Conservation (phyloP, 768 basidiomycete species). For the Cystobasidium tubakii region DNA sequence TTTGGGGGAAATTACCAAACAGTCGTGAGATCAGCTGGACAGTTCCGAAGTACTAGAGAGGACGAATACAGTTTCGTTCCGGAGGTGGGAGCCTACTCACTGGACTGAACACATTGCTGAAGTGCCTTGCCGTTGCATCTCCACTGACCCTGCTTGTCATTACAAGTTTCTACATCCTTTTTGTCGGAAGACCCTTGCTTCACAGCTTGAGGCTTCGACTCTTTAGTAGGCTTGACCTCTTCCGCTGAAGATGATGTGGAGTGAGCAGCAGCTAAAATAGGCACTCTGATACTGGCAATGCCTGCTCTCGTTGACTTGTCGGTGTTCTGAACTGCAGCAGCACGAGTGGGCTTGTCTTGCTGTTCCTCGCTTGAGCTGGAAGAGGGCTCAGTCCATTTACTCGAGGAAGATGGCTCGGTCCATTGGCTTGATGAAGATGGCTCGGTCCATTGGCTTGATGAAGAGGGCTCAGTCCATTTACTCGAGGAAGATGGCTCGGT, state of each 20-base stretch:
- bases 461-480: not conserved
- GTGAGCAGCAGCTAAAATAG: not conserved
- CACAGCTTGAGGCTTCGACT: not conserved
- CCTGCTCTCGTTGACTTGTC: not conserved
- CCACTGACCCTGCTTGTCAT: conserved; percentile 11
- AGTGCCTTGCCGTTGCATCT: conserved; percentile 6
- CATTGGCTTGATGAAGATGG: conserved; percentile 2
- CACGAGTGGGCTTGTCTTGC: not conserved
- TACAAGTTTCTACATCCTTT: not conserved
- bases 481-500: not conserved
- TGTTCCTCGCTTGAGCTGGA: not conserved
- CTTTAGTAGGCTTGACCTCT: not conserved
- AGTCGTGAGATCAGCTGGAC: no score
- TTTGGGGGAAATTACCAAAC: not conserved
- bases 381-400: not conserved
- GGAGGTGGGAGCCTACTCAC: no score
- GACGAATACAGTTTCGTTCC: no score
- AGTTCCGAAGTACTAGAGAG: no score
- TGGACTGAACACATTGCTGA: conserved; percentile 5
- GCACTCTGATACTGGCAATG: not conserved
- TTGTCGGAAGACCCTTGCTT: not conserved
- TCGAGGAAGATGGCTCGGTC: not conserved
- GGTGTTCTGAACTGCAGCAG: not conserved
- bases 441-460: not conserved
- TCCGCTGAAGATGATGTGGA: not conserved